Evolutionary conservation across 257 asterid genomes (phyloP).

Genomic region (Ballota nigra): DNA sequence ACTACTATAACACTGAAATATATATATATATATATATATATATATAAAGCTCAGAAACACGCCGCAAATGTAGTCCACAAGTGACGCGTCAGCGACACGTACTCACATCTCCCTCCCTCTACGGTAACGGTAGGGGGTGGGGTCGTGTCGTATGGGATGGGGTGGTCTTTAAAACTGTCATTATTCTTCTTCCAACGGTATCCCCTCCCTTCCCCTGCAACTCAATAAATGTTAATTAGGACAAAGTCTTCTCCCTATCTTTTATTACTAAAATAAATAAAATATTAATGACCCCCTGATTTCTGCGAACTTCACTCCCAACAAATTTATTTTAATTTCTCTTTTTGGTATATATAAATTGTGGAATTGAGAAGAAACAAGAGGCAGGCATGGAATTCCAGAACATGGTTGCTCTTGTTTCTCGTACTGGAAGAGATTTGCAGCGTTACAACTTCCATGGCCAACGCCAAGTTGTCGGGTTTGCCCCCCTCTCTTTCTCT

Average conservation of each 20-base stretch:
- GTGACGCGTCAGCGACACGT: constrained; percentile 43
- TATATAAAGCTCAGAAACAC: too few species aligned
- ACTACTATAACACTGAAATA: too few species aligned
- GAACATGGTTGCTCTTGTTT: constrained; percentile 64
- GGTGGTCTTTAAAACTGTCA: constrained; percentile 14
- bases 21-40: too few species aligned
- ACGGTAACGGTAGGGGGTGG: neutral
- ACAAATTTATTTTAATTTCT: neutral
- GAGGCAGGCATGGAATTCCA: constrained; percentile 43
- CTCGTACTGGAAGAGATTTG: constrained; percentile 81
- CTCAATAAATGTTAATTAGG: constrained; percentile 19
- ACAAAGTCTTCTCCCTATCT: constrained; percentile 16
- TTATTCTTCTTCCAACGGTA: constrained; percentile 22
- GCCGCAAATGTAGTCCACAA: constrained; percentile 30
- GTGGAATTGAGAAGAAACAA: neutral
- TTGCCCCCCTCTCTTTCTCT: constrained; percentile 2
- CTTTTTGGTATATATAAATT: neutral
- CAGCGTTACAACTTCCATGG: constrained; percentile 73
- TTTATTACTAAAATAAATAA: neutral
- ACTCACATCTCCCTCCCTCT: neutral
- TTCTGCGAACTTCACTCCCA: constrained; percentile 26
- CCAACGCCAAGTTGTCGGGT: constrained; percentile 95
- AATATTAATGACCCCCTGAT: neutral
- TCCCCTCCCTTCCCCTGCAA: neutral
- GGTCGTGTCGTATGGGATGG: neutral